A percentile compares a stretch with the other conserved stretches of the same genome.
Evolutionary conservation across 1,139 yeast genomes (phyloP).

Genomic region (Geotrichum fermentans): DNA sequence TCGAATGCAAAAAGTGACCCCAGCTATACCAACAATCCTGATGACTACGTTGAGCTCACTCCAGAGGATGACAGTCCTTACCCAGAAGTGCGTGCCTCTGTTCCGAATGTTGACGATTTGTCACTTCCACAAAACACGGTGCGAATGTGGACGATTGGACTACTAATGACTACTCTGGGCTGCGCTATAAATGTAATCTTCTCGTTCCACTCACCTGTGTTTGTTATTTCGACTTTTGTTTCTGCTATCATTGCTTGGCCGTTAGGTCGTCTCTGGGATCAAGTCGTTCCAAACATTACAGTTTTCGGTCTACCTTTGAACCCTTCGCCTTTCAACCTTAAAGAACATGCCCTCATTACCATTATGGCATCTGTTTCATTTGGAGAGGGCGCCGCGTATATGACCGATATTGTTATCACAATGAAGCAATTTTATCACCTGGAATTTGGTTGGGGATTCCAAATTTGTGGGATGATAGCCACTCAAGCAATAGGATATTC

Average conservation of each 20-base stretch:
- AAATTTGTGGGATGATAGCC: slow-evolving; percentile 48
- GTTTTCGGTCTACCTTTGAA: slow-evolving; percentile 46
- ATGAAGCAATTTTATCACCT: slow-evolving; percentile 49
- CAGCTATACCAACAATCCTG: not conserved
- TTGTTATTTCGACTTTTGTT: slow-evolving; percentile 51
- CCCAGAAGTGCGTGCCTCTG: slow-evolving; percentile 67
- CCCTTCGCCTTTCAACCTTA: slow-evolving; percentile 59
- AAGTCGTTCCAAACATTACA: slow-evolving; percentile 45
- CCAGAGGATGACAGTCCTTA: slow-evolving; percentile 31
- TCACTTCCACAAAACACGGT: slow-evolving; percentile 54
- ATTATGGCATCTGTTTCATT: slow-evolving; percentile 58
- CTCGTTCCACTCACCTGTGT: slow-evolving; percentile 54
- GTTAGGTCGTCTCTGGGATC: slow-evolving; percentile 50
- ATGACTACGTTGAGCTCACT: slow-evolving; percentile 13
- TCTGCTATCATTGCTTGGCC: slow-evolving; percentile 63
- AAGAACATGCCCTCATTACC: slow-evolving; percentile 62
- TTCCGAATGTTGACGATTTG: slow-evolving; percentile 57
- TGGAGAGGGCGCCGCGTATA: slow-evolving; percentile 58
- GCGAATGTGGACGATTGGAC: slow-evolving; percentile 55
- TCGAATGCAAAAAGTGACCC: not conserved
- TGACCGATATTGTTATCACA: slow-evolving; percentile 55
- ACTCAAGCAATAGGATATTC: slow-evolving; percentile 64
- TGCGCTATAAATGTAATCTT: slow-evolving; percentile 58
- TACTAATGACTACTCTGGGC: slow-evolving; percentile 54
- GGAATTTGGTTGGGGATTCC: slow-evolving; percentile 49